These are phyloP conservation scores for Vitis hybrid DNA, from an alignment of 177 flowering plant genomes.

Conservation along the genomic window DNA sequence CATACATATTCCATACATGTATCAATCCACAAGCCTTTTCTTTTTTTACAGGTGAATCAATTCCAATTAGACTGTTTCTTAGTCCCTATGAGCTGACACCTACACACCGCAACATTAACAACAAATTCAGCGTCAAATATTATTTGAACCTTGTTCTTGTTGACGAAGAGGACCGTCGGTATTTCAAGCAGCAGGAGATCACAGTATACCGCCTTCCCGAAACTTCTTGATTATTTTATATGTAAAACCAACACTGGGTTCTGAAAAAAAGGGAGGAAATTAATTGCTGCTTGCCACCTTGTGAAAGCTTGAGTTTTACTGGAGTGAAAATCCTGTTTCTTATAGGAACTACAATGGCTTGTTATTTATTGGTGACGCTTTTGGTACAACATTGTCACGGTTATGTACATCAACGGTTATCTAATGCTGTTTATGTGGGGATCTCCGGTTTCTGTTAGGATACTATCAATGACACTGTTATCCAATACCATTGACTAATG, in stretches of 20 bases:
- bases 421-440: neutral
- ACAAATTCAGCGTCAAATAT: slow-evolving; percentile 94
- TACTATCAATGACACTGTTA: neutral
- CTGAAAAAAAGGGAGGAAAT: neutral
- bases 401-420: neutral
- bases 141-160: slow-evolving; percentile 92
- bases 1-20: neutral
- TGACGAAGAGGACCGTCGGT: slow-evolving; percentile 94
- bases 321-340: slow-evolving; percentile 1
- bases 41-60: slow-evolving; percentile 82
- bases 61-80: slow-evolving; percentile 86
- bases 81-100: slow-evolving; percentile 98
- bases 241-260: neutral
- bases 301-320: slow-evolving; percentile 14
- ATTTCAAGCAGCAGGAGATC: slow-evolving; percentile 95
- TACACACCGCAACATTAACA: slow-evolving; percentile 90
- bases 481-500: neutral
- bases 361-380: neutral
- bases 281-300: slow-evolving; percentile 5
- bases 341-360: neutral
- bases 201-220: slow-evolving; percentile 78
- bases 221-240: slow-evolving; percentile 28
- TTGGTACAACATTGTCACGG: neutral
- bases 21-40: neutral
- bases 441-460: neutral